Conservation (phyloP, 768 basidiomycete genomes). For the Trichaptum fuscoviolaceum region DNA sequence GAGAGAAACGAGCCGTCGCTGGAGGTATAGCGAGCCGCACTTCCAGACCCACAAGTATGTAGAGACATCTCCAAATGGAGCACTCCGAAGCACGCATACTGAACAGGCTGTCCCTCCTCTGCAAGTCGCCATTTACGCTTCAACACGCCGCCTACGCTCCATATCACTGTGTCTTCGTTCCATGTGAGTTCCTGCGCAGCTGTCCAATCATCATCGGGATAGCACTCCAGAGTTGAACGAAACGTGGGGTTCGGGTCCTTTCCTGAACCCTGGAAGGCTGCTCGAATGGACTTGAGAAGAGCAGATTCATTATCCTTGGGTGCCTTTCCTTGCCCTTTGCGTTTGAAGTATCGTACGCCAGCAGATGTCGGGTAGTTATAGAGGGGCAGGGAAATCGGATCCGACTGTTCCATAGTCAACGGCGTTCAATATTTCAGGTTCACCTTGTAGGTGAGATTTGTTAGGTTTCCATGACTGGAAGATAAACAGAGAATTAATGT, state of each 20-base stretch:
- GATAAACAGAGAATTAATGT: too few relatives aligned
- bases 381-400: conserved; percentile 32
- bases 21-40: conserved; percentile 14
- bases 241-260: conserved; percentile 36
- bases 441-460: too few relatives aligned
- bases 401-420: not conserved
- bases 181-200: conserved; percentile 67
- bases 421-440: not conserved
- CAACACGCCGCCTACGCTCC: conserved; percentile 64
- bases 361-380: conserved; percentile 40
- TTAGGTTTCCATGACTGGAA: not conserved
- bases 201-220: conserved; percentile 29
- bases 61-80: conserved; percentile 32
- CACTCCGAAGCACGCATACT: conserved; percentile 75
- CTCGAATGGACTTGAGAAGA: conserved; percentile 52
- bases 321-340: conserved; percentile 13
- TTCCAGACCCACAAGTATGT: conserved; percentile 7
- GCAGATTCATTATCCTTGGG: conserved; percentile 21
- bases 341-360: conserved; percentile 37
- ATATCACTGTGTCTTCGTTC: conserved; percentile 57
- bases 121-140: conserved; percentile 69
- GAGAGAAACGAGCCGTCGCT: conserved; percentile 7
- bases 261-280: conserved; percentile 47
- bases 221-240: conserved; percentile 39
- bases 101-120: conserved; percentile 67